Conservation (phyloP, 1,284 basidiomycete species). For the Anthracocystis panici-leucophaei region DNA sequence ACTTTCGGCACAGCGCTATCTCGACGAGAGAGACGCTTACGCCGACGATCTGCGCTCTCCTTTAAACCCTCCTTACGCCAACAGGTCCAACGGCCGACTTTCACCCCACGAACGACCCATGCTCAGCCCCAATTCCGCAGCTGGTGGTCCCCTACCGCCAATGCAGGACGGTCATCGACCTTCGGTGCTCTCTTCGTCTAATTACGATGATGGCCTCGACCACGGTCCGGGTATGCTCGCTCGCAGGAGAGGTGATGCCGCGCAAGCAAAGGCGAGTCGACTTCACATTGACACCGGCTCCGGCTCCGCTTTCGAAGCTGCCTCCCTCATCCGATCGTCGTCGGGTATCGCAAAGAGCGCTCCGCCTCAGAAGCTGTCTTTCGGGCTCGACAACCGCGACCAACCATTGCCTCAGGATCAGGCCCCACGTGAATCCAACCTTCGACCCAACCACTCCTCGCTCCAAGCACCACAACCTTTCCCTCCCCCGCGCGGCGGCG, state of each 20-base stretch:
- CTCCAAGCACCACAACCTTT: slow-evolving; percentile 16
- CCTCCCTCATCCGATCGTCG: slow-evolving; percentile 12
- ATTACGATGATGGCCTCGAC: slow-evolving; percentile 41
- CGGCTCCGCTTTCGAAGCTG: slow-evolving; percentile 23
- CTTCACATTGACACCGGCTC: slow-evolving; percentile 59
- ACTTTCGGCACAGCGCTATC: slow-evolving; percentile 30
- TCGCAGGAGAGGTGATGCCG: slow-evolving; percentile 62
- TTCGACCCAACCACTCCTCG: slow-evolving; percentile 22
- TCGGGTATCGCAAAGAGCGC: slow-evolving; percentile 56
- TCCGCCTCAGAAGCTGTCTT: slow-evolving; percentile 63
- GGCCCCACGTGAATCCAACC: slow-evolving; percentile 16
- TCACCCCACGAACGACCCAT: slow-evolving; percentile 37
- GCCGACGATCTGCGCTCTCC: slow-evolving; percentile 44
- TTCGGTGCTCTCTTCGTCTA: slow-evolving; percentile 35
- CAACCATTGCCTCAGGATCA: slow-evolving; percentile 37
- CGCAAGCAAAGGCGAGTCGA: slow-evolving; percentile 62
- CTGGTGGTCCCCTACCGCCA: slow-evolving; percentile 34
- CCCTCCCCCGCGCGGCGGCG: slow-evolving; percentile 10
- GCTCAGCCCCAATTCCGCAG: slow-evolving; percentile 35
- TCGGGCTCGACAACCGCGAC: slow-evolving; percentile 43
- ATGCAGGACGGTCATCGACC: slow-evolving; percentile 43
- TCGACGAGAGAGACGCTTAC: slow-evolving; percentile 42
- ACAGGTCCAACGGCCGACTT: slow-evolving; percentile 31
- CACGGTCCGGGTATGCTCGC: slow-evolving; percentile 50
- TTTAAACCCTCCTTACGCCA: slow-evolving; percentile 25